Conservation (phyloP, 1,284 basidiomycete genomes). For the Polyporus tsugae region DNA sequence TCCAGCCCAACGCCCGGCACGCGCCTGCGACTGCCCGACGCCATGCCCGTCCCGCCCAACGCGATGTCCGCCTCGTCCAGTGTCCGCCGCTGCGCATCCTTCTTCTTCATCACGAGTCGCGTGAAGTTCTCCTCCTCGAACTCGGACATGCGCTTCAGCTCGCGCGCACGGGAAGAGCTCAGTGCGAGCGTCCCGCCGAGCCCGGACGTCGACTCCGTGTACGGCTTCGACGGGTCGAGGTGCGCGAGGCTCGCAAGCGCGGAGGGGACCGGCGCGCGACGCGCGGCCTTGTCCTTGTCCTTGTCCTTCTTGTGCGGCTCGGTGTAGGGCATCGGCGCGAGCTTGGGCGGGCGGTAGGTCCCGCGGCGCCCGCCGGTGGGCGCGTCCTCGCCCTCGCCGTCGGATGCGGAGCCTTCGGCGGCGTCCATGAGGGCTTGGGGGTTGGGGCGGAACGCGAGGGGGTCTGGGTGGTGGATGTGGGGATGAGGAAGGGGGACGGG, state of each 20-base stretch:
- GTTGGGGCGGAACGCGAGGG: conserved; percentile 91
- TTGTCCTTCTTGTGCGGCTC: conserved; percentile 56
- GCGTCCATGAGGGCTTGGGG: conserved; percentile 67
- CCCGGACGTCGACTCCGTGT: conserved; percentile 82
- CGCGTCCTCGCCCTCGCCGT: conserved; percentile 45
- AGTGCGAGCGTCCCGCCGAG: conserved; percentile 70
- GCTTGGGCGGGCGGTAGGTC: conserved; percentile 91
- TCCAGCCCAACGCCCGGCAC: conserved; percentile 79
- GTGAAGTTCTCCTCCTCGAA: conserved; percentile 99
- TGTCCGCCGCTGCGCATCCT: conserved; percentile 79
- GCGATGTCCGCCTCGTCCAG: conserved; percentile 94
- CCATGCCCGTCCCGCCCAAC: conserved; percentile 73
- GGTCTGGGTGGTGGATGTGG: conserved; percentile 60
- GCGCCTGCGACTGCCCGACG: conserved; percentile 59
- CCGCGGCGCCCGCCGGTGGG: conserved; percentile 46
- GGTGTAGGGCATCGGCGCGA: conserved; percentile 92
- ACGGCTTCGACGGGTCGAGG: conserved; percentile 68
- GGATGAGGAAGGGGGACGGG: not conserved
- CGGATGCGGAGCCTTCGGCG: conserved; percentile 44
- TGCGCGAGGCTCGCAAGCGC: conserved; percentile 77
- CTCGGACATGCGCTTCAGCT: conserved; percentile 85
- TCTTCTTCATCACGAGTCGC: conserved; percentile 91
- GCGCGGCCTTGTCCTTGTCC: conserved; percentile 51
- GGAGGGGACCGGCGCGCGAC: conserved; percentile 65
- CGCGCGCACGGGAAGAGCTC: conserved; percentile 73